These are phyloP conservation scores for Salix caprea DNA, from an alignment of 345 rosid species.

Conservation along the genomic window DNA sequence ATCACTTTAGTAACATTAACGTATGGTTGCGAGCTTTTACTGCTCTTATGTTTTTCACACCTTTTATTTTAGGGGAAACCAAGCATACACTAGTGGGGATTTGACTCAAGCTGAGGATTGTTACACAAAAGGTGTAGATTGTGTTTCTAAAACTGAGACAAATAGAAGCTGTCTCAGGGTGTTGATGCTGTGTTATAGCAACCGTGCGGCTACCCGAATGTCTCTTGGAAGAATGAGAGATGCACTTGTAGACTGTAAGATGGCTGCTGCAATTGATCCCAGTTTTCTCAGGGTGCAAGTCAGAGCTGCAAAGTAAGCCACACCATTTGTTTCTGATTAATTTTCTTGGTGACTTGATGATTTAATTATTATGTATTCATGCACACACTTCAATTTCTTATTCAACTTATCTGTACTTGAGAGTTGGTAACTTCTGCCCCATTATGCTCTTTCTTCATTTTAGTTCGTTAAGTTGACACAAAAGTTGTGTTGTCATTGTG, in stretches of 20 bases:
- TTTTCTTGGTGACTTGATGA: background rate
- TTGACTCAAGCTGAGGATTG: slow-evolving; percentile 74
- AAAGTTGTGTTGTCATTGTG: background rate
- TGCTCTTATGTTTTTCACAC: slow-evolving; percentile 18
- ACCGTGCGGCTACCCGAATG: slow-evolving; percentile 89
- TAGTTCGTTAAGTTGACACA: background rate
- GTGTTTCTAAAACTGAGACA: slow-evolving; percentile 57
- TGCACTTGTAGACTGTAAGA: slow-evolving; percentile 77
- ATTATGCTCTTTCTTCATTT: background rate
- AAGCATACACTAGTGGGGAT: slow-evolving; percentile 73
- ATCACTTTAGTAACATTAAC: background rate
- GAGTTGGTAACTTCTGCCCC: background rate
- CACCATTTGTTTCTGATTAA: slow-evolving; percentile 18
- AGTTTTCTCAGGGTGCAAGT: slow-evolving; percentile 77
- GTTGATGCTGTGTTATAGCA: slow-evolving; percentile 89
- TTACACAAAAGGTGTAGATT: slow-evolving; percentile 74
- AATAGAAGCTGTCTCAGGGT: slow-evolving; percentile 82
- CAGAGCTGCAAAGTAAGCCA: slow-evolving; percentile 82
- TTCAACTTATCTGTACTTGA: background rate
- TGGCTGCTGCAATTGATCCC: slow-evolving; percentile 77
- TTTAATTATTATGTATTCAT: background rate
- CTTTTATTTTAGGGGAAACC: slow-evolving; percentile 72
- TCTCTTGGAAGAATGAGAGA: slow-evolving; percentile 87
- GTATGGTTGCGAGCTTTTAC: background rate
- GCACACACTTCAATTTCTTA: background rate